Percentiles rank a stretch among this genome's conserved stretches.
phyloP scores from a whole-genome alignment of 495 filamentous ascomycete species.

The Margaritispora aquatica region DNA sequence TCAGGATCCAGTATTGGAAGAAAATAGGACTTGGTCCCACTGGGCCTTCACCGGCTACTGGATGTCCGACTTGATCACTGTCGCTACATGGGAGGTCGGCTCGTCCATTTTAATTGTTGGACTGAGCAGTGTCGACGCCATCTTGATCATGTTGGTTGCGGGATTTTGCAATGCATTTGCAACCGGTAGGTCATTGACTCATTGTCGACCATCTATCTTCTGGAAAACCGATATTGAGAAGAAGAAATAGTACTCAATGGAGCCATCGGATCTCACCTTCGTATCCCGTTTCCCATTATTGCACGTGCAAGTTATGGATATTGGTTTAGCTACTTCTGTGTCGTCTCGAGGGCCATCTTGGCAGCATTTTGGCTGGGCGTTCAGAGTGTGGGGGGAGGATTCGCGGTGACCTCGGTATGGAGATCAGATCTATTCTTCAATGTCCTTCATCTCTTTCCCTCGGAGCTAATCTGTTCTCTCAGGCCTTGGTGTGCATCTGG shows the following conservation, averaged over 20 bases:
- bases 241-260: conserved; percentile 31
- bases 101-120: conserved; percentile 38
- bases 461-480: background rate
- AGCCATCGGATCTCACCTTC: conserved; percentile 35
- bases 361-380: conserved; percentile 35
- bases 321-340: conserved; percentile 28
- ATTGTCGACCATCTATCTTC: background rate
- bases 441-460: background rate
- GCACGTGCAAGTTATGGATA: conserved; percentile 34
- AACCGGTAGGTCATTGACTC: too few relatives aligned
- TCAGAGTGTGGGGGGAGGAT: background rate
- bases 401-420: background rate
- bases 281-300: conserved; percentile 33
- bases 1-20: conserved; percentile 32
- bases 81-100: conserved; percentile 32
- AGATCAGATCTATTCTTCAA: too few relatives aligned
- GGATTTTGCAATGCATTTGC: too few relatives aligned
- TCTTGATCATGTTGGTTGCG: background rate
- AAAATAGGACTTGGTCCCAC: conserved; percentile 32
- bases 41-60: conserved; percentile 37
- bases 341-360: conserved; percentile 32
- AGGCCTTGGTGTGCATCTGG: conserved; percentile 34
- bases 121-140: conserved; percentile 32
- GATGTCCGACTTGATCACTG: conserved; percentile 35
- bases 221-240: background rate